These are phyloP conservation scores for Lizonia empirigonia DNA, from an alignment of 2,329 filamentous ascomycete genomes.

Conservation along the genomic window DNA sequence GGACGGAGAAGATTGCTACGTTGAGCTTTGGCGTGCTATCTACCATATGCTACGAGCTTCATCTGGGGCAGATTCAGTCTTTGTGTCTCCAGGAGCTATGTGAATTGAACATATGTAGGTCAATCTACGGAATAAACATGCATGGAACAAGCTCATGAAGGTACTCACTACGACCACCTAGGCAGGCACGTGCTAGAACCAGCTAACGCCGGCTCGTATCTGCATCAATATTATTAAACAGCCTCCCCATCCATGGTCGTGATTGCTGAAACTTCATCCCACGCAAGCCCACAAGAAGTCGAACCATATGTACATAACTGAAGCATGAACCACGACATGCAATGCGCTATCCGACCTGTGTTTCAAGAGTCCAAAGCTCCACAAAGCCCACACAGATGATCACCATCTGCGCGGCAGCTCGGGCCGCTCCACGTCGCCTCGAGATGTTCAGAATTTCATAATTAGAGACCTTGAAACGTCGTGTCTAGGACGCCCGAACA, in stretches of 20 bases:
- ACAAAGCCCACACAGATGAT: conserved; percentile 2
- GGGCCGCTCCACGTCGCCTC: neutral
- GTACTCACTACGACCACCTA: no score
- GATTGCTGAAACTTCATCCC: conserved; percentile 2
- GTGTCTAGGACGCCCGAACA: neutral
- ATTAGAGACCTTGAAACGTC: conserved; percentile 6
- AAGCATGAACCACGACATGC: conserved; percentile 5
- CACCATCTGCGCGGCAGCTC: neutral
- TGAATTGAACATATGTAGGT: no score
- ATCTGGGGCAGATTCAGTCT: no score
- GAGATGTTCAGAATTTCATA: neutral
- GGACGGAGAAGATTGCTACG: conserved; percentile 2
- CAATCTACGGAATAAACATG: no score
- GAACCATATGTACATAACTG: neutral
- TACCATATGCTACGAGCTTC: no score
- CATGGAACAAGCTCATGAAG: neutral
- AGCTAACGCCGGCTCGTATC: no score
- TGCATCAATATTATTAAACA: no score
- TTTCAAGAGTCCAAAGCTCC: conserved; percentile 7
- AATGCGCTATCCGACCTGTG: neutral
- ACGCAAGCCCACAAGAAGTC: neutral
- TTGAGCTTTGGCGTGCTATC: neutral
- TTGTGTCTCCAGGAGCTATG: no score
- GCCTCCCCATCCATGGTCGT: no score
- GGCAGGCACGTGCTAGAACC: no score